phyloP scores from a whole-genome alignment of 805 yeast genomes.

The Candida argentea region DNA sequence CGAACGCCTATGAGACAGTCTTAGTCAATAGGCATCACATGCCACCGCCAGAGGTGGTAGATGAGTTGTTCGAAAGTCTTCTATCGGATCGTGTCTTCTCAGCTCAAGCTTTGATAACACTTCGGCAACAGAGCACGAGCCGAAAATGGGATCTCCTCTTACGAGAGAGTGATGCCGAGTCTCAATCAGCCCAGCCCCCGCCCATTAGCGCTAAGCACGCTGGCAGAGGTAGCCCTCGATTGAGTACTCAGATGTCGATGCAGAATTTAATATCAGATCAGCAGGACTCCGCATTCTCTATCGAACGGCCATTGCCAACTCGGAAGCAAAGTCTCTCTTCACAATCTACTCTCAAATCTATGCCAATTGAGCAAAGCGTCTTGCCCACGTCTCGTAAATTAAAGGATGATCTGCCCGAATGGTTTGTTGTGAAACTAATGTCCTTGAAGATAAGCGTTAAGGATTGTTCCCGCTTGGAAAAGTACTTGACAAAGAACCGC shows the following conservation, averaged over 20 bases:
- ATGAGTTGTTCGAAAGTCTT: conserved; percentile 28
- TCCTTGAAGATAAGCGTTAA: conserved; percentile 20
- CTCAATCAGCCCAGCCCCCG: not conserved
- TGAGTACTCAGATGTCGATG: not conserved
- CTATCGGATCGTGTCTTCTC: conserved; percentile 28
- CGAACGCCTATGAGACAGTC: conserved; percentile 25
- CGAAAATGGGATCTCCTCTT: conserved; percentile 35
- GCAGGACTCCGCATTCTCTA: not conserved
- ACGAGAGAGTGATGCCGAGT: conserved; percentile 16
- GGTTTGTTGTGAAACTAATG: conserved; percentile 30
- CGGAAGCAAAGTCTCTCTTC: conserved; percentile 5
- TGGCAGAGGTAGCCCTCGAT: too few species aligned
- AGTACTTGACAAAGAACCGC: conserved; percentile 16
- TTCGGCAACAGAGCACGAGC: conserved; percentile 22
- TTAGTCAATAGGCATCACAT: conserved; percentile 22
- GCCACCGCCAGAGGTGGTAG: conserved; percentile 28
- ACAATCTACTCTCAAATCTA: conserved; percentile 3
- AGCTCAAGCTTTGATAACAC: conserved; percentile 20
- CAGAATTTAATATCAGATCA: not conserved
- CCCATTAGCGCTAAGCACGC: too few species aligned
- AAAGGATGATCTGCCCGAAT: conserved; percentile 30
- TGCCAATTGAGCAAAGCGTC: conserved; percentile 4
- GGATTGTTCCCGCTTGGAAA: conserved; percentile 26
- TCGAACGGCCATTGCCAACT: conserved; percentile 1
- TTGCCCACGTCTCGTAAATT: conserved; percentile 10